These are phyloP conservation scores for Chlorella sp. DNA, from an alignment of 139 green algal species.

Conservation along the genomic window DNA sequence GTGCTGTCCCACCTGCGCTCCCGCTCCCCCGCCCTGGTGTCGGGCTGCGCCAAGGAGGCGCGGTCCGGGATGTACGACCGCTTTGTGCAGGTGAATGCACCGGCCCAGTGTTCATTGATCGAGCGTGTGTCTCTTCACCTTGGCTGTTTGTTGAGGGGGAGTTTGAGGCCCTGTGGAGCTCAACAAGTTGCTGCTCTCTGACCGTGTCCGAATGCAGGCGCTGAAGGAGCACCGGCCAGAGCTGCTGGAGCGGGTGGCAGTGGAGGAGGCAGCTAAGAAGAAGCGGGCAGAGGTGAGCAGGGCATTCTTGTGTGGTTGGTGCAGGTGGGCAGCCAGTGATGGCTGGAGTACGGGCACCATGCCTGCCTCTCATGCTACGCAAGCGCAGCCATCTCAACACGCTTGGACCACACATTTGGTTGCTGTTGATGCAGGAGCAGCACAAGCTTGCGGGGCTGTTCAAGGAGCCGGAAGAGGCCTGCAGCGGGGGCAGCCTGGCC, in stretches of 20 bases:
- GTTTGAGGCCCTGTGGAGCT: too few species aligned
- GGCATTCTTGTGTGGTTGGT: too few species aligned
- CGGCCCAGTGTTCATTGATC: too few species aligned
- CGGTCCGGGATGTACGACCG: conserved; percentile 64
- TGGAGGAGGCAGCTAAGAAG: not conserved
- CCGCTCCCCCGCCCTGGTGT: conserved; percentile 69
- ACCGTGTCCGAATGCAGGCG: not conserved
- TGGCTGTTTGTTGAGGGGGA: too few species aligned
- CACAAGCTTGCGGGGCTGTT: conserved; percentile 38
- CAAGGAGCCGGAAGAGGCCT: not conserved
- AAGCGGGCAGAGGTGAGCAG: conserved; percentile 19
- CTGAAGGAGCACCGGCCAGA: conserved; percentile 26
- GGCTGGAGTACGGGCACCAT: too few species aligned
- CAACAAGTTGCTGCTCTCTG: too few species aligned
- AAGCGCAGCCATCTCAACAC: too few species aligned
- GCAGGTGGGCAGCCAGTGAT: too few species aligned
- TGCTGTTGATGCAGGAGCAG: conserved; percentile 20
- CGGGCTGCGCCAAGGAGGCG: conserved; percentile 64
- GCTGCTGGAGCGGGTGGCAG: conserved; percentile 12
- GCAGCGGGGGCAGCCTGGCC: not conserved
- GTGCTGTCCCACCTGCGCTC: conserved; percentile 79
- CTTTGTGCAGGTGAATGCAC: conserved; percentile 66
- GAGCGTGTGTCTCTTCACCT: too few species aligned
- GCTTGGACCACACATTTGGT: too few species aligned
- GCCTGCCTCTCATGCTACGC: too few species aligned